Conservation (phyloP, 345 rosid species). For the Stellera chamaejasme region DNA sequence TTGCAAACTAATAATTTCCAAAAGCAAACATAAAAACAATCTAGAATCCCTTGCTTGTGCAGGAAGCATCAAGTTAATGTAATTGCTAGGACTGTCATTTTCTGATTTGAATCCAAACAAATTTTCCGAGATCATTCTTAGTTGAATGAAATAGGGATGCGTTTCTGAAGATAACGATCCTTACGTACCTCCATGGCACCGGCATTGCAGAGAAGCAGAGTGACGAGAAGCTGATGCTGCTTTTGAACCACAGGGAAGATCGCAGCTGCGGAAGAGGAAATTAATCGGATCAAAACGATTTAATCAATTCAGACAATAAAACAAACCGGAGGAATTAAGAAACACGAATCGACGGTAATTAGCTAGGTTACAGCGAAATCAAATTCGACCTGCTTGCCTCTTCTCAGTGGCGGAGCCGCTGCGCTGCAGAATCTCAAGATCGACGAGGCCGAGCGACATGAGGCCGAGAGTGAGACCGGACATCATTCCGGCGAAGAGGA, state of each 20-base stretch:
- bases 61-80: no score
- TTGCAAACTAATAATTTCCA: no score
- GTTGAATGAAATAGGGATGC: no score
- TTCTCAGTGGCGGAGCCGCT: conserved; percentile 87
- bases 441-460: conserved; percentile 97
- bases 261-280: conserved; percentile 35
- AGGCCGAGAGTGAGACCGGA: conserved; percentile 94
- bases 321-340: not conserved
- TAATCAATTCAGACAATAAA: not conserved
- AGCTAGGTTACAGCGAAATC: not conserved
- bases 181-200: conserved; percentile 77
- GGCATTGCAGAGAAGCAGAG: conserved; percentile 86
- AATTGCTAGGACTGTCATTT: no score
- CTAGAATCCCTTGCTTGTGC: no score
- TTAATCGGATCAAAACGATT: no score
- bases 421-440: conserved; percentile 93
- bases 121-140: no score
- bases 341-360: not conserved
- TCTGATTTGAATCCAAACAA: no score
- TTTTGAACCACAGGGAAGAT: conserved; percentile 88
- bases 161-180: no score
- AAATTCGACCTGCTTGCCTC: conserved; percentile 68
- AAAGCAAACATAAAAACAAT: no score
- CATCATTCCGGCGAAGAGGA: conserved; percentile 93
- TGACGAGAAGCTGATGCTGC: conserved; percentile 94